These are phyloP conservation scores for Aquilaria agallochum DNA, from an alignment of 441 rosid species.

Conservation along the genomic window DNA sequence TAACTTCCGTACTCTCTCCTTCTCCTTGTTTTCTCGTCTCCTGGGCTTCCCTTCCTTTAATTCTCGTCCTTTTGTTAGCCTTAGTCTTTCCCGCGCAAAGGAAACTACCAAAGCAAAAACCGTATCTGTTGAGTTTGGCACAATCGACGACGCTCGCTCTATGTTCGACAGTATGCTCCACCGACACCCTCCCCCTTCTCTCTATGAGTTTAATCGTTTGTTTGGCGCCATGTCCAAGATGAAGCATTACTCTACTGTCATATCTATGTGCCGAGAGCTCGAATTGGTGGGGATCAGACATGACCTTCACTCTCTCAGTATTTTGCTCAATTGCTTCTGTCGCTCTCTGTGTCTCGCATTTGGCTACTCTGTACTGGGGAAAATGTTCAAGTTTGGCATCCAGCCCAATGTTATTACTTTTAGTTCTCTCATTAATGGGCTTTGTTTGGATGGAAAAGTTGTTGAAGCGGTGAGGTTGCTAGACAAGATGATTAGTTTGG, in stretches of 20 bases:
- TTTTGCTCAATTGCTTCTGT: constrained; percentile 26
- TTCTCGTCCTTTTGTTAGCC: too few relatives aligned
- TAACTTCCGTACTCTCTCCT: too few relatives aligned
- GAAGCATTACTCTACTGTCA: constrained; percentile 14
- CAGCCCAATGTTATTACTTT: constrained; percentile 25
- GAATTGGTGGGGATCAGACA: constrained; percentile 14
- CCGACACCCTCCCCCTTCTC: constrained; percentile 9
- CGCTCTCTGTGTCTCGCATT: constrained; percentile 13
- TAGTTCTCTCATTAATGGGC: constrained; percentile 29
- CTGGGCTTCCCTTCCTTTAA: too few relatives aligned
- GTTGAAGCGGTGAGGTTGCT: constrained; percentile 19
- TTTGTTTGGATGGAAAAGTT: constrained; percentile 18
- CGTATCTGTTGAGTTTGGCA: too few relatives aligned
- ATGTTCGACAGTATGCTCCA: constrained; percentile 14
- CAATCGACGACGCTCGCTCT: too few relatives aligned
- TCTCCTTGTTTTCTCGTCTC: too few relatives aligned
- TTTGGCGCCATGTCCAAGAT: constrained; percentile 23
- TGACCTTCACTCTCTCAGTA: constrained; percentile 22
- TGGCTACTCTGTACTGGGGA: constrained; percentile 24
- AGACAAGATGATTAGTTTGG: constrained; percentile 21
- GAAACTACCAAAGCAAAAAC: too few relatives aligned
- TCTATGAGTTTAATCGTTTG: constrained; percentile 20
- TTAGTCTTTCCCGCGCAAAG: too few relatives aligned
- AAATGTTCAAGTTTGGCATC: constrained; percentile 23
- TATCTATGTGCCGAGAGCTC: constrained; percentile 17